These are phyloP conservation scores for Cryptosporidium meleagridis DNA, from an alignment of 169 alveolate genomes.

Conservation along the genomic window DNA sequence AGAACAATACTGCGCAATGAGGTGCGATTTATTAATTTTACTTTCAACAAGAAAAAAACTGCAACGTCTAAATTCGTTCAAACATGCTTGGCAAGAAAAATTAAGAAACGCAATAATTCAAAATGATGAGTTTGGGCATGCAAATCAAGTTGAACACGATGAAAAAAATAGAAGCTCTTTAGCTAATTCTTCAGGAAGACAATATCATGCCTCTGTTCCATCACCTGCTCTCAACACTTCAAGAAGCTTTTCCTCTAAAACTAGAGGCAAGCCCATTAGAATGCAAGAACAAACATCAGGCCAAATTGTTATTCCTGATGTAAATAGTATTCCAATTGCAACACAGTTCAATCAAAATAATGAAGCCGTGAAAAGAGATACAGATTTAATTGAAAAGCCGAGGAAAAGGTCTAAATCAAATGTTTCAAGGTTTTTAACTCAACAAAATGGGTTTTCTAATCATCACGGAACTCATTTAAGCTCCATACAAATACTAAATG, in stretches of 20 bases:
- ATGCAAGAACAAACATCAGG: slow-evolving; percentile 12
- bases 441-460: slow-evolving; percentile 33
- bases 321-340: neutral
- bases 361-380: slow-evolving; percentile 20
- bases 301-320: neutral
- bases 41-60: slow-evolving; percentile 57
- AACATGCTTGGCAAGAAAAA: slow-evolving; percentile 73
- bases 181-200: slow-evolving; percentile 16
- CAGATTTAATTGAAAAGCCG: slow-evolving; percentile 40
- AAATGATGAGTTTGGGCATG: slow-evolving; percentile 25
- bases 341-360: slow-evolving; percentile 1
- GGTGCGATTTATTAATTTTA: slow-evolving; percentile 52
- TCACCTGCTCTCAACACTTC: slow-evolving; percentile 24
- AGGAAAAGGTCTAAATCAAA: slow-evolving; percentile 41
- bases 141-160: slow-evolving; percentile 6
- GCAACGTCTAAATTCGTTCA: slow-evolving; percentile 56
- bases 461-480: neutral
- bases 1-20: slow-evolving; percentile 53
- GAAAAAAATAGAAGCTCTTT: slow-evolving; percentile 20
- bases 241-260: neutral
- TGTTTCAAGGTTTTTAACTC: slow-evolving; percentile 23
- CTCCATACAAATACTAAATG: slow-evolving; percentile 19
- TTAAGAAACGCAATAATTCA: slow-evolving; percentile 45
- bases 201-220: neutral
- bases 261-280: slow-evolving; percentile 50